Evolutionary conservation across 2,329 filamentous ascomycete genomes (phyloP).

Genomic region (Neonectria hederae): DNA sequence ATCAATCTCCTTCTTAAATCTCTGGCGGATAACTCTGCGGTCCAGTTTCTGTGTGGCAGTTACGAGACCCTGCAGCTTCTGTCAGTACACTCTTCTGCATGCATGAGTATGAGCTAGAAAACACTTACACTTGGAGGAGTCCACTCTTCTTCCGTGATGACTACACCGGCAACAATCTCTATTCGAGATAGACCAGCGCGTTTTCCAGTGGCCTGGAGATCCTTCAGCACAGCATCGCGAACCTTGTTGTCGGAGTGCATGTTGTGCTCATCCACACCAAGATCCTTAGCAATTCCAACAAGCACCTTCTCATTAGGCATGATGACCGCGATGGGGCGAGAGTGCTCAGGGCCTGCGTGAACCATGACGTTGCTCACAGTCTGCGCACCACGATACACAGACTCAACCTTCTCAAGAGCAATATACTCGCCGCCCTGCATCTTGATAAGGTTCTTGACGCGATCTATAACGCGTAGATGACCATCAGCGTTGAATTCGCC

Average conservation of each 20-base stretch:
- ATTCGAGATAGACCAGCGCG: constrained; percentile 73
- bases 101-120: constrained; percentile 31
- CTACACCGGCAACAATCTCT: constrained; percentile 79
- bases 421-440: constrained; percentile 95
- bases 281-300: constrained; percentile 63
- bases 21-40: constrained; percentile 57
- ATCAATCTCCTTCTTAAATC: constrained; percentile 60
- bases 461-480: constrained; percentile 87
- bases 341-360: constrained; percentile 77
- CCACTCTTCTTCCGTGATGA: constrained; percentile 87
- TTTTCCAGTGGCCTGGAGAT: constrained; percentile 71
- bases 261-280: constrained; percentile 71
- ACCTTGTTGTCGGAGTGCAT: constrained; percentile 74
- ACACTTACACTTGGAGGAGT: constrained; percentile 78
- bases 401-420: constrained; percentile 95
- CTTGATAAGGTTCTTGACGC: constrained; percentile 98
- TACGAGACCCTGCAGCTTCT: constrained; percentile 59
- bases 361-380: constrained; percentile 88
- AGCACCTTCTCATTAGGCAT: constrained; percentile 71
- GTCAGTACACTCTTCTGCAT: constrained; percentile 20
- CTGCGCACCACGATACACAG: constrained; percentile 81
- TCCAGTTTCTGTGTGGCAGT: constrained; percentile 70
- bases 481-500: constrained; percentile 85
- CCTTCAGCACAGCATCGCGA: constrained; percentile 67
- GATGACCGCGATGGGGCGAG: constrained; percentile 84